Conservation (phyloP, 768 basidiomycete genomes). For the Suillus clintonianus region DNA sequence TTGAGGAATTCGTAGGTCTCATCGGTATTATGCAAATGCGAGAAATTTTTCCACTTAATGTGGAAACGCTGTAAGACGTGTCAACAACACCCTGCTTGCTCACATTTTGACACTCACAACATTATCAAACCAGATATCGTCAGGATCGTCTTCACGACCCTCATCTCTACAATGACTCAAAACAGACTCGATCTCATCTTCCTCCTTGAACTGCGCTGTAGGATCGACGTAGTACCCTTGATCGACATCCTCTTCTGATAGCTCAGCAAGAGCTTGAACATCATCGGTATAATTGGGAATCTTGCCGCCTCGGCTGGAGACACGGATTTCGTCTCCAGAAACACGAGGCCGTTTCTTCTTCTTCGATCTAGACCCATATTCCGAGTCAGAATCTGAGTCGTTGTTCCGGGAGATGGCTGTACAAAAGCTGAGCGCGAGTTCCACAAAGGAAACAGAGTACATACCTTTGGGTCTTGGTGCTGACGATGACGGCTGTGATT, state of each 20-base stretch:
- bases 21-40: slow-evolving; percentile 98
- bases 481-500: slow-evolving; percentile 40
- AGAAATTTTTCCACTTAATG: slow-evolving; percentile 99
- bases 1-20: slow-evolving; percentile 96
- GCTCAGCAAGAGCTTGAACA: slow-evolving; percentile 74
- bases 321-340: slow-evolving; percentile 72
- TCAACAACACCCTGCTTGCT: slow-evolving; percentile 7
- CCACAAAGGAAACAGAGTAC: slow-evolving; percentile 10
- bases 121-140: slow-evolving; percentile 87
- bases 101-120: slow-evolving; percentile 51
- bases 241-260: slow-evolving; percentile 57
- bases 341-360: slow-evolving; percentile 72
- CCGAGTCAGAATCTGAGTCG: slow-evolving; percentile 78
- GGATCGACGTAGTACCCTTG: slow-evolving; percentile 59
- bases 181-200: slow-evolving; percentile 92
- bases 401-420: slow-evolving; percentile 3
- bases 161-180: slow-evolving; percentile 87
- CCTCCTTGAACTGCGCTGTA: slow-evolving; percentile 52
- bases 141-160: slow-evolving; percentile 68
- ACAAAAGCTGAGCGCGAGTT: not conserved
- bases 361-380: slow-evolving; percentile 84
- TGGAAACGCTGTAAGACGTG: slow-evolving; percentile 76
- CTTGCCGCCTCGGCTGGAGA: slow-evolving; percentile 73
- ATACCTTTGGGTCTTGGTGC: slow-evolving; percentile 61
- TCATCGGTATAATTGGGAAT: slow-evolving; percentile 84